These are phyloP conservation scores for Inonotus obliquus DNA, from an alignment of 1,284 basidiomycete species.

Conservation along the genomic window DNA sequence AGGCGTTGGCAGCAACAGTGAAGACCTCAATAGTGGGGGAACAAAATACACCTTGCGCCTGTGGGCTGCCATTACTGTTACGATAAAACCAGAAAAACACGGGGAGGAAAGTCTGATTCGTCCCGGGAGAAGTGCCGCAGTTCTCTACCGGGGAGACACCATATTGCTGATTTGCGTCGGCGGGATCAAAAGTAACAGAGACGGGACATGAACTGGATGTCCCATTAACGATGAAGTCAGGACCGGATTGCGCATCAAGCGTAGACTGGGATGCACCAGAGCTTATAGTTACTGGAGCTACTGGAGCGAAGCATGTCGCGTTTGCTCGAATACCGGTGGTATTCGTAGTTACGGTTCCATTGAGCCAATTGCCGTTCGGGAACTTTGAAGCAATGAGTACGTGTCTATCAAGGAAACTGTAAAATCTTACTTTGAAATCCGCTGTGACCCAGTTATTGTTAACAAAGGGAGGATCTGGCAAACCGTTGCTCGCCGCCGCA, in stretches of 20 bases:
- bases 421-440: slow-evolving; percentile 37
- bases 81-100: slow-evolving; percentile 62
- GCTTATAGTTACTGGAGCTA: slow-evolving; percentile 10
- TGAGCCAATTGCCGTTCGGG: slow-evolving; percentile 37
- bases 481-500: slow-evolving; percentile 37
- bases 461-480: slow-evolving; percentile 53
- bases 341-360: slow-evolving; percentile 48
- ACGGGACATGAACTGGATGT: slow-evolving; percentile 38
- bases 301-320: slow-evolving; percentile 43
- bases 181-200: slow-evolving; percentile 35
- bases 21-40: slow-evolving; percentile 42
- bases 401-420: background rate
- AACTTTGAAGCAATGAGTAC: slow-evolving; percentile 25
- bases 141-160: slow-evolving; percentile 39
- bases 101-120: slow-evolving; percentile 41
- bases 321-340: slow-evolving; percentile 48
- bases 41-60: slow-evolving; percentile 53
- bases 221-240: slow-evolving; percentile 34
- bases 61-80: slow-evolving; percentile 24
- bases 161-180: slow-evolving; percentile 40
- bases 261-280: too few species aligned
- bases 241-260: slow-evolving; percentile 21
- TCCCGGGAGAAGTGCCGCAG: slow-evolving; percentile 28
- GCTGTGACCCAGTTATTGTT: slow-evolving; percentile 43
- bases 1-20: slow-evolving; percentile 39